Evolutionary conservation across 2,329 filamentous ascomycete genomes (phyloP).

Genomic region (Sarocladium oryzae): DNA sequence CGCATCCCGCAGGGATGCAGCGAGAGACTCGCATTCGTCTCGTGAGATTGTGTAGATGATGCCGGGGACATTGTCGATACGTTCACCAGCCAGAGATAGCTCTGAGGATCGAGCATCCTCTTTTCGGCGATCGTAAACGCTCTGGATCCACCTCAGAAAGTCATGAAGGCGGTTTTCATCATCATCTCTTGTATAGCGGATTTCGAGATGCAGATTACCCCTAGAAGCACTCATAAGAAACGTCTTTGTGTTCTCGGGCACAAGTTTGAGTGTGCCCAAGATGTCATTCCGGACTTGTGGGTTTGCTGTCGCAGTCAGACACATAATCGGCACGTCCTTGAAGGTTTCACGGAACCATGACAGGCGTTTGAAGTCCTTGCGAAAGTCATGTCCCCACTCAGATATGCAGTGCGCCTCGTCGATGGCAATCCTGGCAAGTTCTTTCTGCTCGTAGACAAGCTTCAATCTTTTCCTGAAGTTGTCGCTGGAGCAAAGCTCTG

Average conservation of each 20-base stretch:
- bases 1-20: constrained; percentile 56
- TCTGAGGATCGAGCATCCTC: constrained; percentile 52
- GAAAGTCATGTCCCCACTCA: constrained; percentile 97
- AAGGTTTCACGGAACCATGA: constrained; percentile 80
- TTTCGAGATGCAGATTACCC: constrained; percentile 83
- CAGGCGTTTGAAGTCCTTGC: constrained; percentile 82
- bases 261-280: constrained; percentile 64
- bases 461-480: constrained; percentile 69
- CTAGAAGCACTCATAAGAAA: constrained; percentile 82
- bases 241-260: constrained; percentile 47
- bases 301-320: constrained; percentile 87
- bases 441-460: constrained; percentile 69
- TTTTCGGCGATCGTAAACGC: constrained; percentile 64
- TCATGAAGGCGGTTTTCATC: constrained; percentile 65
- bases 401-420: constrained; percentile 97
- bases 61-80: constrained; percentile 60
- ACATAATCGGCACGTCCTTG: constrained; percentile 83
- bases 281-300: constrained; percentile 75
- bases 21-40: constrained; percentile 66
- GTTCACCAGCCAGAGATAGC: constrained; percentile 45
- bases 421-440: constrained; percentile 82
- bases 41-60: constrained; percentile 76
- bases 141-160: constrained; percentile 69
- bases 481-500: constrained; percentile 75
- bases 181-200: constrained; percentile 74